Conservation (phyloP, 2,329 filamentous ascomycete species). For the Monilinia fructigena region DNA sequence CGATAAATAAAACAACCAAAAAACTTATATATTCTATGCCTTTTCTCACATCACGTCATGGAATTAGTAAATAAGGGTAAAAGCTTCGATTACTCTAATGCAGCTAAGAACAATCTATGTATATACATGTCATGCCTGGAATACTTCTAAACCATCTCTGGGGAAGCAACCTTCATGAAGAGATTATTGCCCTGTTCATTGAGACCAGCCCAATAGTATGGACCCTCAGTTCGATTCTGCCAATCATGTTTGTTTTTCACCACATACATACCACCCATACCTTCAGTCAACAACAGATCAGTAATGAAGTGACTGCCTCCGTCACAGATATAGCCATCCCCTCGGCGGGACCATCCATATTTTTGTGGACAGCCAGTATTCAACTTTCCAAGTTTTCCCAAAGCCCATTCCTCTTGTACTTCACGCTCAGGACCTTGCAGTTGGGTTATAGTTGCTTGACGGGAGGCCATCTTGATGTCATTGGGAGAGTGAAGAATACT, state of each 20-base stretch:
- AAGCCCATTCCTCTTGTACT: constrained; percentile 31
- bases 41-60: neutral
- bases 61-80: neutral
- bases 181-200: constrained; percentile 12
- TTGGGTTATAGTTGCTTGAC: constrained; percentile 24
- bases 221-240: constrained; percentile 16
- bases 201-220: constrained; percentile 8
- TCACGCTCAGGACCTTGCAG: constrained; percentile 21
- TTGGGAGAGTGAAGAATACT: neutral
- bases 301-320: constrained; percentile 28
- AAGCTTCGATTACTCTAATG: constrained; percentile 1
- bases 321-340: constrained; percentile 30
- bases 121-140: accelerated
- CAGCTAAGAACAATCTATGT: neutral
- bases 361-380: constrained; percentile 22
- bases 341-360: constrained; percentile 22
- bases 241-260: constrained; percentile 19
- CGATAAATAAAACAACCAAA: accelerated
- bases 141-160: neutral
- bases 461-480: constrained; percentile 27
- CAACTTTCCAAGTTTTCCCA: constrained; percentile 18
- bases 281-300: constrained; percentile 30
- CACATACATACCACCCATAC: constrained; percentile 27
- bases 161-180: neutral
- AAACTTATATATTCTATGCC: too few species aligned